A percentile compares a stretch with the other conserved stretches of the same genome.
phyloP scores from a whole-genome alignment of 2,329 filamentous ascomycete species.

The Clarireedia hainanense region DNA sequence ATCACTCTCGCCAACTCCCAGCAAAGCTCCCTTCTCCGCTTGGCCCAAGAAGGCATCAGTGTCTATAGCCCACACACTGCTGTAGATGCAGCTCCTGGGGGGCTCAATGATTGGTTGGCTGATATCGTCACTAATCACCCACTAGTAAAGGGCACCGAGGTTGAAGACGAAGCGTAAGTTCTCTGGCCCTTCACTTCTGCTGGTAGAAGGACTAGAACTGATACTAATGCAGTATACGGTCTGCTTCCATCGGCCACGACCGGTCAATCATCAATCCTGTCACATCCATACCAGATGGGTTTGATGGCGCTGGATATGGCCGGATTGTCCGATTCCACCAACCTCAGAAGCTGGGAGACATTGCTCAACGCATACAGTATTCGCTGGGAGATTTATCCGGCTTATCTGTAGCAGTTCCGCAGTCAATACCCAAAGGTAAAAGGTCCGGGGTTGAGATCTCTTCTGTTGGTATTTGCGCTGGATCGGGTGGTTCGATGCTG shows the following conservation, averaged over 20 bases:
- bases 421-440: slow-evolving; percentile 14
- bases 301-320: slow-evolving; percentile 28
- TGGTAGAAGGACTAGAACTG: not conserved
- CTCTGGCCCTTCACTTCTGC: not conserved
- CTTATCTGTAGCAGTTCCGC: slow-evolving; percentile 27
- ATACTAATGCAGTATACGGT: slow-evolving; percentile 16
- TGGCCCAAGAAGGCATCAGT: slow-evolving; percentile 81
- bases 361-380: slow-evolving; percentile 21
- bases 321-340: slow-evolving; percentile 25
- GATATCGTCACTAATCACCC: slow-evolving; percentile 57
- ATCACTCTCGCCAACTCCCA: slow-evolving; percentile 79
- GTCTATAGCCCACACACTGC: slow-evolving; percentile 96
- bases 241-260: slow-evolving; percentile 5
- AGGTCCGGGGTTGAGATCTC: slow-evolving; percentile 39
- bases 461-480: slow-evolving; percentile 80
- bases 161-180: slow-evolving; percentile 4
- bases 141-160: not conserved
- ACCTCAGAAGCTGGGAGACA: slow-evolving; percentile 19
- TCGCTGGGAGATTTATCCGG: slow-evolving; percentile 15
- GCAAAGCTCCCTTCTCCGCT: slow-evolving; percentile 72
- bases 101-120: slow-evolving; percentile 90
- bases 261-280: slow-evolving; percentile 24
- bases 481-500: slow-evolving; percentile 74
- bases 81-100: slow-evolving; percentile 75
- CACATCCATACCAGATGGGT: slow-evolving; percentile 17